Evolutionary conservation across 2,329 filamentous ascomycete genomes (phyloP), one percentile per base, ranked within the genome.

Genomic region (Calonectria henricotiae): DNA sequence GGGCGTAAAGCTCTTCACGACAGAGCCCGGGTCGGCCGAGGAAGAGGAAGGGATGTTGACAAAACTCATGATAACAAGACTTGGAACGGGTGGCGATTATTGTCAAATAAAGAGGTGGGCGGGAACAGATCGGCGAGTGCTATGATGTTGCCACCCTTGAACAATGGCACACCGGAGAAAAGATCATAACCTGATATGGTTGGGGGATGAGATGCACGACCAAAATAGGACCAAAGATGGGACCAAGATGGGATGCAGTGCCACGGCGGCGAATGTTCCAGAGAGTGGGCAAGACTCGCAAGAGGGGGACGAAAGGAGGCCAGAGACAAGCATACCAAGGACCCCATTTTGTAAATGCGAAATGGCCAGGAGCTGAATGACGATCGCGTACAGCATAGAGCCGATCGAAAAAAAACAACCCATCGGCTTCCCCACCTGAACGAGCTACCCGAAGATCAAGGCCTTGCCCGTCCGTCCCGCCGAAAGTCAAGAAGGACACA

Each of bases 121-220:
- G 17, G 55, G 7, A 32, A 37, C 41, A 20, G 75, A 77, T 77
- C 75, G 69, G 68, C 69, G 69, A 73, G 66, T 70, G 60, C 68
- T 75, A 77, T 77, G 75, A 76, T 77, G 76, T 77, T 75, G 76
- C 72, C 74, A 75, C 74, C 65, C 69, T 71, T 25, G 65, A 73
- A 66, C 65, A 62, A 75, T 75, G 39, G 64, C 65, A 76, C 73
- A 67, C 68, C 74, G 39, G 11, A 35, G 65, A 71, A 76, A 65
- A 71, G 74, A 73, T 77, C 74, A 74, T 77, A 70, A 65, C 74
- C 74, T 74, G 70, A 67, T 71, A 58, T 54, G 27, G 66, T 65
- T 43, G 71, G 25, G 54, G 30, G 58, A 55, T 70, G 62, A 51
- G 32, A 43, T 32, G 35, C 30, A 30, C 23, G 49, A 46, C 58